Conservation (phyloP, 805 yeast species). For the Candida ipomoeae region DNA sequence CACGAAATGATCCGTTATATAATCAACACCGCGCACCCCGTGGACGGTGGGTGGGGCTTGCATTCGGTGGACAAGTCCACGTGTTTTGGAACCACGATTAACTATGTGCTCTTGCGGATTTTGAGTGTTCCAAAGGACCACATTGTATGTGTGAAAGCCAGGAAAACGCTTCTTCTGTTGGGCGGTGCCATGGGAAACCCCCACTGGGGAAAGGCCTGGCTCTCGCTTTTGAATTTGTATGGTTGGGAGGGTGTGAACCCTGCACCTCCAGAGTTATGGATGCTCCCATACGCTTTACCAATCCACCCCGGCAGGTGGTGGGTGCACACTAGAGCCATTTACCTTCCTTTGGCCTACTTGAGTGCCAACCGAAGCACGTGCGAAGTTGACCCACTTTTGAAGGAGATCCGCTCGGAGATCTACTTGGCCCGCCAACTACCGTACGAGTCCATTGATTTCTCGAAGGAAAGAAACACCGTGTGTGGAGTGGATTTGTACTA, state of each 20-base stretch:
- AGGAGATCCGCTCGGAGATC: constrained; percentile 72
- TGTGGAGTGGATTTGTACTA: constrained; percentile 91
- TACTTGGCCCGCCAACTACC: constrained; percentile 48
- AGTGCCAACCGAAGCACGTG: constrained; percentile 54
- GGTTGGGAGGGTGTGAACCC: constrained; percentile 98
- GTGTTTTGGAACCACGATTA: constrained; percentile 88
- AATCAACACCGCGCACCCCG: constrained; percentile 92
- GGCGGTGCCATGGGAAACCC: constrained; percentile 93
- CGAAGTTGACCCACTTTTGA: constrained; percentile 58
- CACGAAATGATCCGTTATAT: constrained; percentile 78
- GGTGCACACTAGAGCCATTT: constrained; percentile 96
- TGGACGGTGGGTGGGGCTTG: constrained; percentile 99
- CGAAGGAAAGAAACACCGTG: constrained; percentile 70
- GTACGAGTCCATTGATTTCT: constrained; percentile 64
- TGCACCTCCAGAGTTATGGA: constrained; percentile 94
- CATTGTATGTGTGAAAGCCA: constrained; percentile 72
- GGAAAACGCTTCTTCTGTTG: constrained; percentile 58
- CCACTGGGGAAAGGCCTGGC: constrained; percentile 97
- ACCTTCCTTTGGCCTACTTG: constrained; percentile 80
- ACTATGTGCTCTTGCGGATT: constrained; percentile 76
- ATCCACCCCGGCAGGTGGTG: constrained; percentile 97
- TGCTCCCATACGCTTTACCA: constrained; percentile 74
- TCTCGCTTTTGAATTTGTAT: constrained; percentile 73
- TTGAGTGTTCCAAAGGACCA: constrained; percentile 74
- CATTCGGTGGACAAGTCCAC: constrained; percentile 91